Evolutionary conservation across 768 basidiomycete species (phyloP).

Genomic region (Amyloporia xantha): DNA sequence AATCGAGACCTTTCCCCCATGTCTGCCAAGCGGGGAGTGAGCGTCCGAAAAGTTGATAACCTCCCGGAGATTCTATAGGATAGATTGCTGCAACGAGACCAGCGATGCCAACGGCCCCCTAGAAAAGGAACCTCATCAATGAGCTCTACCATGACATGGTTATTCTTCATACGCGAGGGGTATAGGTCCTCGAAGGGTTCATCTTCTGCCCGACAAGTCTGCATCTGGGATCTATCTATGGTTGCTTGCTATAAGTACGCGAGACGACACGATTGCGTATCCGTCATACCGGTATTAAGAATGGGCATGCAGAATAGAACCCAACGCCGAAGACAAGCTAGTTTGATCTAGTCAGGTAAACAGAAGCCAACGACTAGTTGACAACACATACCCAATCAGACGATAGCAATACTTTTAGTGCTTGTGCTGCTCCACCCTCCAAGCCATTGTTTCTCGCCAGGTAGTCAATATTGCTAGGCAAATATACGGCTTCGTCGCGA

Average conservation of each 20-base stretch:
- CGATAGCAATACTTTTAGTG: slow-evolving; percentile 37
- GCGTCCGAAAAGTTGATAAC: slow-evolving; percentile 58
- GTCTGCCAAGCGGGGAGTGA: slow-evolving; percentile 62
- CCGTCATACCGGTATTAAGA: slow-evolving; percentile 47
- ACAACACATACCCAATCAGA: slow-evolving; percentile 41
- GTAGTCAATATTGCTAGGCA: slow-evolving; percentile 65
- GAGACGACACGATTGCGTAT: neutral
- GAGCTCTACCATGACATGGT: neutral
- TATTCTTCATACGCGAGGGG: slow-evolving; percentile 41
- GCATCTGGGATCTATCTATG: slow-evolving; percentile 49
- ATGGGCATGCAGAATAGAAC: slow-evolving; percentile 60
- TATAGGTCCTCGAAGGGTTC: slow-evolving; percentile 66
- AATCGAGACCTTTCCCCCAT: slow-evolving; percentile 47
- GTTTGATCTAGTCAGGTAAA: neutral
- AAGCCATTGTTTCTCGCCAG: slow-evolving; percentile 59
- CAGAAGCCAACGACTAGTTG: neutral
- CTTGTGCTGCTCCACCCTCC: slow-evolving; percentile 34
- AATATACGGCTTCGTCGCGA: slow-evolving; percentile 53
- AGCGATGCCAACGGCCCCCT: slow-evolving; percentile 69
- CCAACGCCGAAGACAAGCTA: slow-evolving; percentile 58
- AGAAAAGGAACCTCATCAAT: too few relatives aligned
- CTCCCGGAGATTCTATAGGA: slow-evolving; percentile 57
- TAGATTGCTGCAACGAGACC: slow-evolving; percentile 63
- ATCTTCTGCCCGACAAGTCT: slow-evolving; percentile 65
- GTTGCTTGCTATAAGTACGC: neutral